Evolutionary conservation across 73 alveolate species (phyloP).

Genomic region (Diophrys appendiculata): DNA sequence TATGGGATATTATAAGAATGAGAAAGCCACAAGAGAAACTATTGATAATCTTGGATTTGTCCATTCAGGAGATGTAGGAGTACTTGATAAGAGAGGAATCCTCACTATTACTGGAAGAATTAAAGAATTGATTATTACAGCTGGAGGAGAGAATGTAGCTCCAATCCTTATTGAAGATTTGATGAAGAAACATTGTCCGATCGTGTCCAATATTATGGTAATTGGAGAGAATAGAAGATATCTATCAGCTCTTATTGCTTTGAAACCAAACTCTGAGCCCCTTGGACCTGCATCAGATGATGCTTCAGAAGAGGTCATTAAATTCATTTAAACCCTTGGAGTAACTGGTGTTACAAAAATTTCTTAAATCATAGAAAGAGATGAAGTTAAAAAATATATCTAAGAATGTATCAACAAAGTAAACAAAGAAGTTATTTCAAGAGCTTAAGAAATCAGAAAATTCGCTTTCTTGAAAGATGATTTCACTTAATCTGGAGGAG

Average conservation of each 20-base stretch:
- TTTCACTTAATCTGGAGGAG: conserved; percentile 64
- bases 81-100: conserved; percentile 41
- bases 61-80: conserved; percentile 86
- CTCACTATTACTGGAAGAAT: conserved; percentile 75
- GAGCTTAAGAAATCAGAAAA: conserved; percentile 50
- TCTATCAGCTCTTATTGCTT: conserved; percentile 42
- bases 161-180: conserved; percentile 64
- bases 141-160: conserved; percentile 79
- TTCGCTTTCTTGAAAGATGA: conserved; percentile 18
- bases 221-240: conserved; percentile 60
- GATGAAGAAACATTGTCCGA: conserved; percentile 33
- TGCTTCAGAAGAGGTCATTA: conserved; percentile 25
- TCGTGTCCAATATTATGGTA: conserved; percentile 60
- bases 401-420: conserved; percentile 17
- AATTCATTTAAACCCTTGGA: conserved; percentile 63
- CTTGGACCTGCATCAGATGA: conserved; percentile 78
- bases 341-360: no score
- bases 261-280: conserved; percentile 64
- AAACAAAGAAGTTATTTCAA: conserved; percentile 41
- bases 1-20: conserved; percentile 83
- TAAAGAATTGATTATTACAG: conserved; percentile 69
- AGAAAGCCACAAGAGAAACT: conserved; percentile 67
- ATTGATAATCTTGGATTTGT: conserved; percentile 72
- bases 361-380: no score
- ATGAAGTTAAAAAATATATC: conserved; percentile 1